Evolutionary conservation across 306 rosid species (phyloP), one percentile per base, ranked within the genome.

Genomic region (Fragaria ananassa): DNA sequence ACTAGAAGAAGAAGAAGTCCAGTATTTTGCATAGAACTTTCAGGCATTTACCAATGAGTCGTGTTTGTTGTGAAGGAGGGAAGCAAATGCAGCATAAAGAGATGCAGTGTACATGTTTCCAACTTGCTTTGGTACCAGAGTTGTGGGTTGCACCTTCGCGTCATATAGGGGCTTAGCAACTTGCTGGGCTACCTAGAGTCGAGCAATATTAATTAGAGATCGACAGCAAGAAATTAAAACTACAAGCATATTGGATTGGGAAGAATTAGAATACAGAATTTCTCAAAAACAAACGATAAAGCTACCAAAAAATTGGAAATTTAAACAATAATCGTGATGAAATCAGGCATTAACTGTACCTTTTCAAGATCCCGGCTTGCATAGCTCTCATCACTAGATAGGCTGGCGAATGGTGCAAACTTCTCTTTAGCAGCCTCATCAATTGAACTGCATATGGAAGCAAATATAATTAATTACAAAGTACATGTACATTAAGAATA

Each of bases 61-160:
- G 37, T 87, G 78, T 71, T 90, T 92, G 81, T 89, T 89, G 84
- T 96, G 99, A 65, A 96, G 79, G 56, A 96, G 96, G 68, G 99
- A 92, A 35, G 84, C 96, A 81, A 92, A 92, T 78, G 99, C 99
- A 37, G 99, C 99, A 78, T 96, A 96, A 64, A 96, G 85, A 75
- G 99, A 96, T n/a, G 99, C 99, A 34, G 99, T 96, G 85, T 96
- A 96, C 98, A 96, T 92, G 88, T 96, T 96, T 76, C 99, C 99
- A 23, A 92, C 91, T 92, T 89, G 93, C 88, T 96, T 96, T 60
- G 99, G 99, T 60, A 96, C 18, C 86, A 91, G 88, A 78, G 98
- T 96, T 70, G 93, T 75, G 72, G 98, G 99, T 78, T 88, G 97
- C 68, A 96, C 97, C 92, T 92, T 96, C 58, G 79, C 89, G 69